phyloP scores from a whole-genome alignment of 371 early-diverging fungal species.

The Conidiobolus incongruus region DNA sequence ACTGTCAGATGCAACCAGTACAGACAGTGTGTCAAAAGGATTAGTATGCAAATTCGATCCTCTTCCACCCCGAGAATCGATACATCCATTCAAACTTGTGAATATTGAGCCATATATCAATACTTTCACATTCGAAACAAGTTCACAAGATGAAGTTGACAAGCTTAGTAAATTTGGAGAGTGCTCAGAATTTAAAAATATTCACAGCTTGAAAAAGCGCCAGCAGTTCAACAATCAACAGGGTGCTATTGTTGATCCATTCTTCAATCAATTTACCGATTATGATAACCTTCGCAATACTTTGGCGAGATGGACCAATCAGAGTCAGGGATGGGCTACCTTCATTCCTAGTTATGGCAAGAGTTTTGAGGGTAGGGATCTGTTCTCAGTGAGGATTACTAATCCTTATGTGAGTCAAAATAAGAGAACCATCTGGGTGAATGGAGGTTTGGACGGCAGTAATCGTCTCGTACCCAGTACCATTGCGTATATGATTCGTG shows the following conservation, averaged over 20 bases:
- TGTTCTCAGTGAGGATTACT: background rate
- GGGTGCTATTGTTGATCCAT: background rate
- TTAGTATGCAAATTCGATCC: too few relatives aligned
- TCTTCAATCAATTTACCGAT: background rate
- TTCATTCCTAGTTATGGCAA: conserved; percentile 2
- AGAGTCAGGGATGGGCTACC: background rate
- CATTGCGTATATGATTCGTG: background rate
- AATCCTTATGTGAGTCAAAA: background rate
- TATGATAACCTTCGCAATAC: background rate
- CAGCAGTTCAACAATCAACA: background rate
- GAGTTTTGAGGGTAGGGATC: background rate
- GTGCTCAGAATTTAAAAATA: too few relatives aligned
- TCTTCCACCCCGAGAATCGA: too few relatives aligned
- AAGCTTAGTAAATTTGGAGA: too few relatives aligned
- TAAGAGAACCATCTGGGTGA: conserved; percentile 4
- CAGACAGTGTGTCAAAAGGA: too few relatives aligned
- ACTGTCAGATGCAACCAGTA: too few relatives aligned
- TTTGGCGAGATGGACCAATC: background rate
- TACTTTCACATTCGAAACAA: too few relatives aligned
- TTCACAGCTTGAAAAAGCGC: too few relatives aligned
- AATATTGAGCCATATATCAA: too few relatives aligned
- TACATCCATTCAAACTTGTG: too few relatives aligned
- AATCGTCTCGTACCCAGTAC: conserved; percentile 3
- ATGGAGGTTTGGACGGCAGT: conserved; percentile 3
- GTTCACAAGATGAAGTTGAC: too few relatives aligned